Percentiles rank a stretch among this genome's conserved stretches.
phyloP scores from a whole-genome alignment of 2,329 filamentous ascomycete genomes.

The Ophiostoma tasmaniense region DNA sequence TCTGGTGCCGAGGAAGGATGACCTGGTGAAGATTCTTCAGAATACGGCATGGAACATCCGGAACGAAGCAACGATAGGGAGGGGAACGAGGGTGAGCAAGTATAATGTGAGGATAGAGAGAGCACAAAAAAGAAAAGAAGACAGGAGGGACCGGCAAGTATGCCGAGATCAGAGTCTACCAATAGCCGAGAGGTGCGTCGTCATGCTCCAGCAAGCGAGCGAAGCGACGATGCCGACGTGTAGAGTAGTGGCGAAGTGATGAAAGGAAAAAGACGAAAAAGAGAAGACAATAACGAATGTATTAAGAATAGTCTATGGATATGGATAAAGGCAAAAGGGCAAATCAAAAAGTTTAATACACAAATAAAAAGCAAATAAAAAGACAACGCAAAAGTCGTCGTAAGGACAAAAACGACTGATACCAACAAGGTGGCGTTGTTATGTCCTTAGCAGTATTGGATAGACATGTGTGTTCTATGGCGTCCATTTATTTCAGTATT shows the following conservation, averaged over 20 bases:
- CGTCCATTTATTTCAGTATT: no score
- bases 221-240: neutral
- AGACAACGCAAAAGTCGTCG: neutral
- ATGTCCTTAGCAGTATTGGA: neutral
- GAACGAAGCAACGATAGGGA: neutral
- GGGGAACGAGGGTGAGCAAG: neutral
- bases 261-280: neutral
- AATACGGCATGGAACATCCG: neutral
- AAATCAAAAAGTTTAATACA: neutral
- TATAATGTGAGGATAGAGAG: neutral
- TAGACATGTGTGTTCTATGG: no score
- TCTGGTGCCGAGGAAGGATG: neutral
- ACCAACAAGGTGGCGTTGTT: neutral
- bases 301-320: neutral
- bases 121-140: neutral
- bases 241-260: neutral
- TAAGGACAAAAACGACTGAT: neutral
- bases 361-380: no score
- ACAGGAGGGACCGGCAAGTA: neutral
- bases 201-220: neutral
- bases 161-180: neutral
- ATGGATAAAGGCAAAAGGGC: neutral
- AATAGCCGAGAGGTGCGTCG: neutral
- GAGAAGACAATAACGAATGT: no score
- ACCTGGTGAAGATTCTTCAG: neutral